phyloP scores from a whole-genome alignment of 805 yeast genomes.

The Schizosaccharomyces lindneri region DNA sequence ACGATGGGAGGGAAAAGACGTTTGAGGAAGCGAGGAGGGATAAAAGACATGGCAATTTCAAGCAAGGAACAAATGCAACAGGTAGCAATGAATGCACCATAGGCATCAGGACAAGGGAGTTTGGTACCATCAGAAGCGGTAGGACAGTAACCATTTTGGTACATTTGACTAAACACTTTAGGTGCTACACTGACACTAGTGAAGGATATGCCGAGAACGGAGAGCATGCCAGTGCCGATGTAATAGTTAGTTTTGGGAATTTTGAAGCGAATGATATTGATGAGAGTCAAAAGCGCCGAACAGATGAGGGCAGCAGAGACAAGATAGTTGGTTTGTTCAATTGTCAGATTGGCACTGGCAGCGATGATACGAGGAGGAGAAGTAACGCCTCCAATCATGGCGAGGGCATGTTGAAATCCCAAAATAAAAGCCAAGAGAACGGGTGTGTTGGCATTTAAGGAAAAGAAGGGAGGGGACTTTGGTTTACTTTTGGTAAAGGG shows the following conservation, averaged over 20 bases:
- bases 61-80: slow-evolving; percentile 54
- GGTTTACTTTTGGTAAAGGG: slow-evolving; percentile 29
- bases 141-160: slow-evolving; percentile 43
- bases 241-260: neutral
- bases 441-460: slow-evolving; percentile 60
- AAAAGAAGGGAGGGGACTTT: slow-evolving; percentile 55
- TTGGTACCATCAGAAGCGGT: slow-evolving; percentile 29
- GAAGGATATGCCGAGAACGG: slow-evolving; percentile 80
- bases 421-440: slow-evolving; percentile 36
- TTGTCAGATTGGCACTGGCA: slow-evolving; percentile 23
- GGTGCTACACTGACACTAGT: slow-evolving; percentile 64
- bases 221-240: slow-evolving; percentile 67
- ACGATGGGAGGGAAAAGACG: slow-evolving; percentile 68
- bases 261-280: slow-evolving; percentile 43
- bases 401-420: slow-evolving; percentile 68
- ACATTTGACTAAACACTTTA: slow-evolving; percentile 62
- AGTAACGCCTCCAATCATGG: slow-evolving; percentile 81
- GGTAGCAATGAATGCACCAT: slow-evolving; percentile 67
- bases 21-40: slow-evolving; percentile 49
- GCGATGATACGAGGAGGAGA: slow-evolving; percentile 63
- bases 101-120: slow-evolving; percentile 71
- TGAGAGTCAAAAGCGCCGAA: slow-evolving; percentile 40
- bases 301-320: slow-evolving; percentile 51
- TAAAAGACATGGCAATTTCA: slow-evolving; percentile 47
- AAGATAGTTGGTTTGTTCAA: slow-evolving; percentile 29